Base-by-base conservation (phyloP, 352 stramenopile species). In the Pythium aristosporum region DNA sequence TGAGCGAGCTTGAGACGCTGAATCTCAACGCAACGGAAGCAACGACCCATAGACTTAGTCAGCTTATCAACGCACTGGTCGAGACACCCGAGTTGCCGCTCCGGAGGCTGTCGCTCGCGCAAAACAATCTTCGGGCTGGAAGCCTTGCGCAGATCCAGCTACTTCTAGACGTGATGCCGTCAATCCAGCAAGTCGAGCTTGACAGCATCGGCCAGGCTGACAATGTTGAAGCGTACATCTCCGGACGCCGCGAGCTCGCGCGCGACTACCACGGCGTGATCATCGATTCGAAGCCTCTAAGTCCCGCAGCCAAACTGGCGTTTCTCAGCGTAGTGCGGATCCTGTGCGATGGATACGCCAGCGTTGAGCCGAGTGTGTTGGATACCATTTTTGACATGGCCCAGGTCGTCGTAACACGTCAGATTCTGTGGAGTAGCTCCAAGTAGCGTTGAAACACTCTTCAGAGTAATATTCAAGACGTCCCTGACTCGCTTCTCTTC, bases 171-270 rank as follows among this genome's bases (percentile, higher is more conserved):
- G 41, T 48, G 5, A 16, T 25, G n/a, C 59, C 41, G 12, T 18
- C 51, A 20, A 39, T 66, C 5, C 32, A 65, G 39, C 28, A 59
- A 28, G 25, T 65, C 10, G 58, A 65, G 30, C 18, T 65, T 23
- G 49, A 65, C 58, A 65, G 58, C 39, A 59, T 65, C 13, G 58
- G 58, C 25, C 20, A 41, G 15, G 37, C 58, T 3, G 11, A 21
- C 12, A 41, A 53, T 5, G 36, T 60, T 15, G 50, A 60, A 4
- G 34, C 13, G 16, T 60, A 66, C 41, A 66, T 66, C 36, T 25
- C 20, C 2, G 41, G 37, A 23, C 49, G 59, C 9, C 37, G 50
- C 1, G 50, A 52, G 10, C 50, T 66, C 18, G 32, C 50, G 20
- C 28, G 50, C 18, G 51, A 60, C 41, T 46, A 66, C 59, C 39